Evolutionary conservation across 352 stramenopile genomes (phyloP), one percentile per base, ranked within the genome.

Genomic region (Globisporangium camurandrum): DNA sequence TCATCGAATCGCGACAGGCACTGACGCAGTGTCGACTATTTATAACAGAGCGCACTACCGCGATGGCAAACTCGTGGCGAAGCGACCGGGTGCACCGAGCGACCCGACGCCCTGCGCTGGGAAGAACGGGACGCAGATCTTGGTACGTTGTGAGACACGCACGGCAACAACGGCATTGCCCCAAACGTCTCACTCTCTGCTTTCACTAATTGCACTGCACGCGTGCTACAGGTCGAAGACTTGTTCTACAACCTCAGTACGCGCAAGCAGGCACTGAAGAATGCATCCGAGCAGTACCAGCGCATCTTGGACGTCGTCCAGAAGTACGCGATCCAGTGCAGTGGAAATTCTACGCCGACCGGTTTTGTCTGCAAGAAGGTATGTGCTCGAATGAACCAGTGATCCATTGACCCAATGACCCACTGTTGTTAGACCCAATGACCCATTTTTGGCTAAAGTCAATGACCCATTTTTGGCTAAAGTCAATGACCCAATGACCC

Each of bases 211-310:
- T n/a, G n/a, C n/a, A n/a, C n/a, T n/a, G n/a, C n/a, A n/a, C n/a
- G n/a, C n/a, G n/a, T n/a, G n/a, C n/a, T n/a, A n/a, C n/a, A 88
- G 81, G 88, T 97, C 9, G 88, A 99, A 48, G 96, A 99, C 67
- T 72, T 99, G 37, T 99, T 99, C 74, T 98, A 99, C 72, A 99
- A 99, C 62, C 77, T 99, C 36, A 88, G 82, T 23, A 97, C 95
- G 47, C 76, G 97, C 23, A 80, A 87, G 49, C 75, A 95, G 41
- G 92, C 92, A 28, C 84, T 98, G 30, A 95, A 95, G 52, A 97
- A 96, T 59, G 64, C 75, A 34, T 83, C 74, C 2, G 96, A 99
- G 57, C 95, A 99, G 64, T 98, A 98, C 63, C 73, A 73, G 47
- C 75, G 75, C 20, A 95, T 98, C 26, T 61, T 99, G 24, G 87